Evolutionary conservation across 352 stramenopile genomes (phyloP), one percentile per base, ranked within the genome.

Genomic region (Globisporangium parvum): DNA sequence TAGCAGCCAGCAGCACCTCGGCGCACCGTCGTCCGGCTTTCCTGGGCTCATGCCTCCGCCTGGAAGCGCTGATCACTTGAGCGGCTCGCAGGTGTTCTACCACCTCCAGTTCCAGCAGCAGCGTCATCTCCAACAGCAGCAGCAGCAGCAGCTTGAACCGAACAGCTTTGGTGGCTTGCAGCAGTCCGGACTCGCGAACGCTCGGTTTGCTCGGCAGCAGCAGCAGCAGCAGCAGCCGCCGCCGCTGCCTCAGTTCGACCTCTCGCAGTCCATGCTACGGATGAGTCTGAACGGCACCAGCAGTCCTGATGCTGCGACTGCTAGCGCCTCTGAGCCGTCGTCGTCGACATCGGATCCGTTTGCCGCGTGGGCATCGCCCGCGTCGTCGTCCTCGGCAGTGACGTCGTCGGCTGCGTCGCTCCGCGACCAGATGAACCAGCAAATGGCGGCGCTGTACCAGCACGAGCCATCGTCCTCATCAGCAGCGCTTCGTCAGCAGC

Each of bases 361-460:
- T 51, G 56, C 48, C 9, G 44, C 56, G 10, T 59, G 53, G 53
- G 53, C 44, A 11, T 44, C 45, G 21, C 9, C 9, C 3, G 53
- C 45, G 18, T 41, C 53, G 31, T 31, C 53, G 18, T 51, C 23
- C 8, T 33, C 48, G 5, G 12, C 23, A 37, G 39, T 23, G 51
- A 60, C 53, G 56, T 60, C 51, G 49, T 53, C 42, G 42, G n/a
- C 23, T 0, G n/a, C 46, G 15, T 48, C 51, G 24, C 53, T 90
- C 12, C 71, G 77, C 20, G 80, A 90, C 28, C 69, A 90, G 51
- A 88, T 88, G 80, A 90, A 90, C 65, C 75, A 80, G 54, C 77
- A 88, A 53, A 90, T 90, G 77, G 79, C 79, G 12, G 74, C 79
- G 46, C 55, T 89, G 47, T 89, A 89, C 58, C 79, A 82, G 21